Evolutionary conservation across 805 yeast genomes (phyloP).

Genomic region (Candida quercuum): DNA sequence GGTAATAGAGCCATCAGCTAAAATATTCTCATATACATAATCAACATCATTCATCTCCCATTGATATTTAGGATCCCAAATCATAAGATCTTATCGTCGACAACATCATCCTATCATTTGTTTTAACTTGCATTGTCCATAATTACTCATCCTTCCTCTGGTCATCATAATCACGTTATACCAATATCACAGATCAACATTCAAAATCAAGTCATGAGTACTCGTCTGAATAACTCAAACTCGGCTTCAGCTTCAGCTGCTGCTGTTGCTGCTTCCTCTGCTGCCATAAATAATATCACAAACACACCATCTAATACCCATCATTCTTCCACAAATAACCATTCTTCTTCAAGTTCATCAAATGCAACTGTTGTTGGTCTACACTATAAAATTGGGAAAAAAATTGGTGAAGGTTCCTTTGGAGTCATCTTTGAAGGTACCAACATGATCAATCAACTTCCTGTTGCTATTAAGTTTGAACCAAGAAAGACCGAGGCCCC

Average conservation of each 20-base stretch:
- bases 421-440: conserved; percentile 97
- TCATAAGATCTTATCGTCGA: too few species aligned
- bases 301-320: not conserved
- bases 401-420: conserved; percentile 97
- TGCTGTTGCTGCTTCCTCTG: conserved; percentile 7
- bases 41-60: too few species aligned
- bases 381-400: conserved; percentile 94
- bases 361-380: conserved; percentile 50
- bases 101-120: too few species aligned
- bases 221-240: conserved; percentile 1
- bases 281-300: conserved; percentile 5
- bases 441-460: conserved; percentile 84
- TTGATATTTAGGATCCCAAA: too few species aligned
- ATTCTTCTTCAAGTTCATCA: not conserved
- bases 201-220: conserved; percentile 1
- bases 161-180: too few species aligned
- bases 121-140: not conserved
- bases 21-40: too few species aligned
- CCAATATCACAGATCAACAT: too few species aligned
- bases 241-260: conserved; percentile 8
- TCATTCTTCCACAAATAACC: not conserved
- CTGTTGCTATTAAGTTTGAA: conserved; percentile 95
- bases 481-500: conserved; percentile 98
- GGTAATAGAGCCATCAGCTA: too few species aligned
- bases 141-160: too few species aligned